Conservation (phyloP, 2,329 filamentous ascomycete genomes). For the Aspergillus texensis region DNA sequence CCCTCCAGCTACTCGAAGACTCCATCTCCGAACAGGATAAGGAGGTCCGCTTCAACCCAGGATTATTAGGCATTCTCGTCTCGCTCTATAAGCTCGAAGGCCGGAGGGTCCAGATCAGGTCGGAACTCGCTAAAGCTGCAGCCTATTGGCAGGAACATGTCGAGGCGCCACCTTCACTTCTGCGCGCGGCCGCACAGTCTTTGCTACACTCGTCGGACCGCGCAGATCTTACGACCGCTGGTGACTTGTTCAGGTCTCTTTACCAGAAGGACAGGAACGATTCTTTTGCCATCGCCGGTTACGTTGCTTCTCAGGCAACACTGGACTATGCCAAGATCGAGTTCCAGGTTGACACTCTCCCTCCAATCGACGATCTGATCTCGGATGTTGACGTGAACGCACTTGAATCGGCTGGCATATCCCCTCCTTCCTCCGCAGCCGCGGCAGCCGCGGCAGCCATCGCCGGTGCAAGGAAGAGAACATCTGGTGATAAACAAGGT, state of each 20-base stretch:
- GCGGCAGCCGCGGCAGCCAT: slow-evolving; percentile 35
- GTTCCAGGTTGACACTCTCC: slow-evolving; percentile 41
- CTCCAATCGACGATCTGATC: slow-evolving; percentile 45
- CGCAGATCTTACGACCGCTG: slow-evolving; percentile 70
- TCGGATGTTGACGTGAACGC: slow-evolving; percentile 45
- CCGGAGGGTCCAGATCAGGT: slow-evolving; percentile 70
- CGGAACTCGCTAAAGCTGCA: slow-evolving; percentile 77
- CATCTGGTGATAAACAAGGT: slow-evolving; percentile 34
- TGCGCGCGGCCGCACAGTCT: slow-evolving; percentile 80
- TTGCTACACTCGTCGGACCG: slow-evolving; percentile 74
- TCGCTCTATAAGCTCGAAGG: slow-evolving; percentile 77
- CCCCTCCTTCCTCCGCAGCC: slow-evolving; percentile 35
- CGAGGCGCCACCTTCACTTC: slow-evolving; percentile 63
- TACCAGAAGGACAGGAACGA: slow-evolving; percentile 67
- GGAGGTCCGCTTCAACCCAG: slow-evolving; percentile 79
- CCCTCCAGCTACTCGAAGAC: slow-evolving; percentile 71
- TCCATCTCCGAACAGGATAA: slow-evolving; percentile 59
- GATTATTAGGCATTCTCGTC: slow-evolving; percentile 77
- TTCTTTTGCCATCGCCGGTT: slow-evolving; percentile 72
- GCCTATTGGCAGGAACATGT: slow-evolving; percentile 74
- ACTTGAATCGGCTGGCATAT: slow-evolving; percentile 50
- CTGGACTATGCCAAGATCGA: slow-evolving; percentile 41
- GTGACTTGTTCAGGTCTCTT: slow-evolving; percentile 76
- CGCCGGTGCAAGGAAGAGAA: slow-evolving; percentile 44
- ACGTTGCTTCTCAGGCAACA: slow-evolving; percentile 79